Conservation (phyloP, 1,284 basidiomycete species). For the Melampsora larici-populina region DNA sequence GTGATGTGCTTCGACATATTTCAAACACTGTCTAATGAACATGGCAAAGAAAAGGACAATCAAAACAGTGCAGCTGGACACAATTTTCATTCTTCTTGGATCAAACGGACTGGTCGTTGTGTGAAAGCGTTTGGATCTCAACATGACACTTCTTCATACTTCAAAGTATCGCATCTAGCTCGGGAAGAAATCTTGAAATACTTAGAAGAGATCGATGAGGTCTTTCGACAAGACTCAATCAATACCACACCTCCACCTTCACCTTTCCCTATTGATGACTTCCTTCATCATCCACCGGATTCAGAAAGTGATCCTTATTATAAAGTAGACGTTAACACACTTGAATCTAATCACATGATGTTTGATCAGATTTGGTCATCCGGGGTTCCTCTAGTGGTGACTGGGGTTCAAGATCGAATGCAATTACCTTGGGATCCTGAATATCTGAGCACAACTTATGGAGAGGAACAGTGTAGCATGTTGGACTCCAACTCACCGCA, state of each 20-base stretch:
- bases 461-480: constrained; percentile 45
- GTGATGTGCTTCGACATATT: constrained; percentile 23
- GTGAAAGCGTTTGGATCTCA: neutral
- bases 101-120: constrained; percentile 8
- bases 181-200: neutral
- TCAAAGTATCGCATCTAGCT: constrained; percentile 29
- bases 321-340: constrained; percentile 9
- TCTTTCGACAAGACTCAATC: neutral
- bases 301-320: too few species aligned
- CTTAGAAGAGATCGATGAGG: neutral
- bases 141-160: neutral
- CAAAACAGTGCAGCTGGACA: too few species aligned
- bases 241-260: neutral
- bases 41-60: too few species aligned
- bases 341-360: constrained; percentile 23
- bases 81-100: neutral
- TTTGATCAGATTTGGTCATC: too few species aligned
- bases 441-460: constrained; percentile 44
- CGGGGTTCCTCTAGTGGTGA: constrained; percentile 49
- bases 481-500: constrained; percentile 47
- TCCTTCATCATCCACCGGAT: constrained; percentile 5
- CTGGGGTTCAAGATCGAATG: constrained; percentile 40
- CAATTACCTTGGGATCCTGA: constrained; percentile 46
- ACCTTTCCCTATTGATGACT: neutral
- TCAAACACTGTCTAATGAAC: too few species aligned